phyloP scores from a whole-genome alignment of 306 rosid species.

The Crotalaria pallida region DNA sequence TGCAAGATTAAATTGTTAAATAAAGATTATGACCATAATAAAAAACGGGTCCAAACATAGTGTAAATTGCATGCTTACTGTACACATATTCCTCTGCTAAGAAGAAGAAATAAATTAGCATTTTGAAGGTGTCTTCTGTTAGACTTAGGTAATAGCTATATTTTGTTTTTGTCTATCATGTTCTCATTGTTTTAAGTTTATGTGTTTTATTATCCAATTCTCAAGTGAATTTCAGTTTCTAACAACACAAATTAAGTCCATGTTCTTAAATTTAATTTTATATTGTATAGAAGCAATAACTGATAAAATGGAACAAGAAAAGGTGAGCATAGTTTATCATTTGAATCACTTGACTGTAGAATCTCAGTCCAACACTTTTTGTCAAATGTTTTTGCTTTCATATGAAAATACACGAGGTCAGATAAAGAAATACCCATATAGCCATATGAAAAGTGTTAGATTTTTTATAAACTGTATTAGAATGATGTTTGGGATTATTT shows the following conservation, averaged over 20 bases:
- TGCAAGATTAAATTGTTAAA: no score
- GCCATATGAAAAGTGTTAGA: neutral
- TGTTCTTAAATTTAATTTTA: neutral
- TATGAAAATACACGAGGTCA: neutral
- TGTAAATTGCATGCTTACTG: no score
- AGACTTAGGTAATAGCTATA: neutral
- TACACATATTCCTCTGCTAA: no score
- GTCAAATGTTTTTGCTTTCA: conserved; percentile 8
- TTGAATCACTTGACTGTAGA: neutral
- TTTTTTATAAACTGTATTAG: neutral
- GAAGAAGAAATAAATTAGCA: no score
- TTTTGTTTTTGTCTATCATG: conserved; percentile 1
- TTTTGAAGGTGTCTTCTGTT: neutral
- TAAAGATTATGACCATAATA: no score
- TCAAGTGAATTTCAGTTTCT: neutral
- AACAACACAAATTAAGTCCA: neutral
- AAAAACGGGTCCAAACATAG: no score
- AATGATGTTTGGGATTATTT: neutral
- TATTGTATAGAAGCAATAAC: neutral
- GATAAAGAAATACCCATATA: neutral
- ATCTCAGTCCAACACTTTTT: conserved; percentile 11
- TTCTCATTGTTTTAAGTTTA: neutral
- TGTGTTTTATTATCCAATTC: neutral
- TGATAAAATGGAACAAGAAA: neutral
- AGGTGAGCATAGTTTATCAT: neutral